phyloP scores from a whole-genome alignment of 306 rosid species.

The Vicia faba region DNA sequence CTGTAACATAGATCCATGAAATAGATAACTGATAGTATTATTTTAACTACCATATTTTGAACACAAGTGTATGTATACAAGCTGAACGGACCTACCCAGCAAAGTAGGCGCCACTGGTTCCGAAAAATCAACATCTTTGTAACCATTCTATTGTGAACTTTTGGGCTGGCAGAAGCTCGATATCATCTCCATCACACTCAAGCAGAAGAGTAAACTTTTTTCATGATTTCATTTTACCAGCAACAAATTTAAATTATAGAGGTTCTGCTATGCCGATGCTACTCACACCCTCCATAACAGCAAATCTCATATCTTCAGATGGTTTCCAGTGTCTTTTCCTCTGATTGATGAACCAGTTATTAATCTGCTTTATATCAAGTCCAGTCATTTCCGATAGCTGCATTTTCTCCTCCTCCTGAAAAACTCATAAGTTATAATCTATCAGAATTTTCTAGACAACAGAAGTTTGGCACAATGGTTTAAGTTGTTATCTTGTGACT shows the following conservation, averaged over 20 bases:
- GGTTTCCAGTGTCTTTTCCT: constrained; percentile 97
- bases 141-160: too few species aligned
- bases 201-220: neutral
- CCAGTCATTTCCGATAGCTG: constrained; percentile 65
- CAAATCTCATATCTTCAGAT: constrained; percentile 66
- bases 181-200: too few species aligned
- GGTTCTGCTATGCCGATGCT: constrained; percentile 22
- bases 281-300: constrained; percentile 52
- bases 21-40: neutral
- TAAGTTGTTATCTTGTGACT: neutral
- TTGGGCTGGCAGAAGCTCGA: too few species aligned
- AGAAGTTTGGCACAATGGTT: neutral
- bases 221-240: neutral
- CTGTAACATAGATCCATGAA: neutral
- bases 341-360: constrained; percentile 92
- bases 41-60: constrained; percentile 1
- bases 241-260: constrained; percentile 25
- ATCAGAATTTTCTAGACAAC: neutral
- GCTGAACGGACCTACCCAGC: neutral
- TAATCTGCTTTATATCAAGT: constrained; percentile 79
- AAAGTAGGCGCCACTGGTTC: neutral
- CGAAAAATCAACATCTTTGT: neutral
- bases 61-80: neutral
- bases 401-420: constrained; percentile 75
- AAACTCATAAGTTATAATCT: neutral